These are phyloP conservation scores for Cystobasidium onofrii DNA, from an alignment of 768 basidiomycete species.

Conservation along the genomic window DNA sequence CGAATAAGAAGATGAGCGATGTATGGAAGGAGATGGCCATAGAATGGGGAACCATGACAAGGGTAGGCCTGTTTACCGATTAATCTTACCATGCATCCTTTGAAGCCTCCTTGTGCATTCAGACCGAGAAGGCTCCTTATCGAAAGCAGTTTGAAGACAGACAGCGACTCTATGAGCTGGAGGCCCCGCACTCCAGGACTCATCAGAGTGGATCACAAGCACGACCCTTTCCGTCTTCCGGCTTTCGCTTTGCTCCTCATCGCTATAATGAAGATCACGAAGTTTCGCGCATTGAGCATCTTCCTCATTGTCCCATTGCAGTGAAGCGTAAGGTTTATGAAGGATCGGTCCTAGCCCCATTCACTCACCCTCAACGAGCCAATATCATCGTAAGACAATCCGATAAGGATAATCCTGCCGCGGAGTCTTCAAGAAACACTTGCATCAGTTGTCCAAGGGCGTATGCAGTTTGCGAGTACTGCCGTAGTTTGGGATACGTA, in stretches of 20 bases:
- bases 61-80: neutral
- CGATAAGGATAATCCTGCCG: neutral
- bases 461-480: slow-evolving; percentile 1
- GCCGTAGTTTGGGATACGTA: neutral
- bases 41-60: neutral
- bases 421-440: neutral
- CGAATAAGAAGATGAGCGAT: neutral
- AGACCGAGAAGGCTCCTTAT: neutral
- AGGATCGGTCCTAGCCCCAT: neutral
- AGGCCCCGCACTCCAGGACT: neutral
- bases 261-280: neutral
- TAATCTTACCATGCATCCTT: neutral
- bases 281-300: neutral
- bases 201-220: neutral
- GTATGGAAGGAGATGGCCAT: neutral
- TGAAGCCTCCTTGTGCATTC: too few relatives aligned
- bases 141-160: neutral
- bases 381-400: neutral
- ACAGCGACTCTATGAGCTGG: slow-evolving; percentile 2
- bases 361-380: neutral
- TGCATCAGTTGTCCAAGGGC: neutral
- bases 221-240: too few relatives aligned
- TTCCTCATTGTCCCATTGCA: neutral
- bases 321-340: neutral
- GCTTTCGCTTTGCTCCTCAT: neutral